These are phyloP conservation scores for Sporisorium exsertum DNA, from an alignment of 1,284 basidiomycete genomes.

Conservation along the genomic window DNA sequence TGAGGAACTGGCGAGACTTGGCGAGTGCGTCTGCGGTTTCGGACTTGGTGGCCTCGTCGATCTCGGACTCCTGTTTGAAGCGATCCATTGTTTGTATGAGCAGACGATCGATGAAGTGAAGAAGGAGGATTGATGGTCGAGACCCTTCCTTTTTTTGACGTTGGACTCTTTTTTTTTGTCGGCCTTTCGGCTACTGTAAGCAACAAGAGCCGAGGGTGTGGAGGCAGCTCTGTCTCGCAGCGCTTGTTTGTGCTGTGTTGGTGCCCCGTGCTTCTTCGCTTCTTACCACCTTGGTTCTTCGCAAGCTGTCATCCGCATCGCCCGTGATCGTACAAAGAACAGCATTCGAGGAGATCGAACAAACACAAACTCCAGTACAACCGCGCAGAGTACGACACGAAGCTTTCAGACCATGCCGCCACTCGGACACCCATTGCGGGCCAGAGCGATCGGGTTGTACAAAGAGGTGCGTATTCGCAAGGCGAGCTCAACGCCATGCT, in stretches of 20 bases:
- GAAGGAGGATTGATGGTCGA: constrained; percentile 5
- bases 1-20: constrained; percentile 46
- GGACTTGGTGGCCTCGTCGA: constrained; percentile 43
- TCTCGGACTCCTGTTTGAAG: constrained; percentile 26
- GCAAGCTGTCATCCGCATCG: background rate
- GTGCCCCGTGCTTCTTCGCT: background rate
- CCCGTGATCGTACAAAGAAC: too few species aligned
- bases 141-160: constrained; percentile 10
- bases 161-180: background rate
- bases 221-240: background rate
- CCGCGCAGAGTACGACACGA: background rate
- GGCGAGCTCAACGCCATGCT: background rate
- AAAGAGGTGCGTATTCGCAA: constrained; percentile 51
- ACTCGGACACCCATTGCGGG: constrained; percentile 61
- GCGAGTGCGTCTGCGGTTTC: constrained; percentile 43
- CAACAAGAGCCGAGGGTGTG: constrained; percentile 8
- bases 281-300: background rate
- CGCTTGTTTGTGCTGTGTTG: background rate
- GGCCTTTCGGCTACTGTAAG: constrained; percentile 16
- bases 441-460: constrained; percentile 64
- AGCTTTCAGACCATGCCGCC: constrained; percentile 55
- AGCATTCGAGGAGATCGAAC: background rate
- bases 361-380: background rate
- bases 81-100: constrained; percentile 23
- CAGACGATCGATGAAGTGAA: constrained; percentile 1